Evolutionary conservation across 2,329 filamentous ascomycete genomes (phyloP).

Genomic region (Blastomyces percursus): DNA sequence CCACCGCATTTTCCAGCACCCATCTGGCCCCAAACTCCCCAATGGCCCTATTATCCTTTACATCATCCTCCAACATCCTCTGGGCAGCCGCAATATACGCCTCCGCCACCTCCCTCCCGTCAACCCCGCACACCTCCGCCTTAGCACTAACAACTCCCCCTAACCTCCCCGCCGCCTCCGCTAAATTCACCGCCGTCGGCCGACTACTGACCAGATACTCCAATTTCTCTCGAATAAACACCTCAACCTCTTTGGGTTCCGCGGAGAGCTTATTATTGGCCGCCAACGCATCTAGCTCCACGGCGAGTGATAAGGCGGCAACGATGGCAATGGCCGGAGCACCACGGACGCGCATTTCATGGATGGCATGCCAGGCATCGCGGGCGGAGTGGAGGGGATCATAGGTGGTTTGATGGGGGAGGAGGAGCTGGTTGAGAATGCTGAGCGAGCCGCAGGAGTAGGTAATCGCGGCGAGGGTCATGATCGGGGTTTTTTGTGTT

Average conservation of each 20-base stretch:
- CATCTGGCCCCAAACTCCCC: conserved; percentile 74
- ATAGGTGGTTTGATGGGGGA: conserved; percentile 50
- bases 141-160: conserved; percentile 50
- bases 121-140: conserved; percentile 23
- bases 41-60: conserved; percentile 76
- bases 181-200: conserved; percentile 89
- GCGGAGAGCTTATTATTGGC: conserved; percentile 32
- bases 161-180: conserved; percentile 76
- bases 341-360: conserved; percentile 55
- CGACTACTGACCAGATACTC: conserved; percentile 81
- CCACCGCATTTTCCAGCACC: conserved; percentile 52
- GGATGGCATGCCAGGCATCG: conserved; percentile 56
- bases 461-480: conserved; percentile 1
- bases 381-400: conserved; percentile 43
- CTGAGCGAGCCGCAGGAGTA: conserved; percentile 46
- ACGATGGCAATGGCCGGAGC: conserved; percentile 97
- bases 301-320: conserved; percentile 76
- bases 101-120: conserved; percentile 44
- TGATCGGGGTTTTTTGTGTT: background rate
- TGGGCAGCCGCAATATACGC: conserved; percentile 73
- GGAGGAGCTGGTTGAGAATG: conserved; percentile 53
- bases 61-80: conserved; percentile 74
- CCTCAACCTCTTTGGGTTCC: conserved; percentile 49
- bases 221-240: conserved; percentile 63
- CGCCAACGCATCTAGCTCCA: conserved; percentile 55